Conservation (phyloP, 495 filamentous ascomycete species). For the Penicillium subrubescens region DNA sequence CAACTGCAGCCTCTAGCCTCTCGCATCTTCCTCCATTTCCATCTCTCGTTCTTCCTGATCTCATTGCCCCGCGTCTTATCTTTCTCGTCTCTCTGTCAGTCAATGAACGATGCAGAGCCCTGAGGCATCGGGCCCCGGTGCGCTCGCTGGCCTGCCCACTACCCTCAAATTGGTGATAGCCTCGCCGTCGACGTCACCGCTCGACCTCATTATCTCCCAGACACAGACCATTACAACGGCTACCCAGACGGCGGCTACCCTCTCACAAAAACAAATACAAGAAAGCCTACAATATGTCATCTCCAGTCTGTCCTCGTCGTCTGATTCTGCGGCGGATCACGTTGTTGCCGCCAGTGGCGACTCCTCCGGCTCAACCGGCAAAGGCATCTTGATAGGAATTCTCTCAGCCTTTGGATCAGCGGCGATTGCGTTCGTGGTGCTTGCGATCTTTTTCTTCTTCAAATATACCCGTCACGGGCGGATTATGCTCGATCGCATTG, state of each 20-base stretch:
- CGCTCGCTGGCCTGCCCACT: slow-evolving; percentile 42
- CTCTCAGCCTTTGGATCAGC: slow-evolving; percentile 96
- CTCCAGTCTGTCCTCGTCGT: slow-evolving; percentile 29
- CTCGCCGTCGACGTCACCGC: slow-evolving; percentile 38
- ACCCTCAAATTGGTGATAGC: slow-evolving; percentile 38
- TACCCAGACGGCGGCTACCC: slow-evolving; percentile 15
- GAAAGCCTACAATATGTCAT: slow-evolving; percentile 36
- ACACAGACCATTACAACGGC: slow-evolving; percentile 9
- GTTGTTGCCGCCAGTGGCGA: slow-evolving; percentile 40
- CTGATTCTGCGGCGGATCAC: slow-evolving; percentile 26
- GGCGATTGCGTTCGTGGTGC: slow-evolving; percentile 74
- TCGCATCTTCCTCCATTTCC: not conserved
- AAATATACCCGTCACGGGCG: slow-evolving; percentile 84
- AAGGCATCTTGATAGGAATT: slow-evolving; percentile 92
- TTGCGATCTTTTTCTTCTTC: slow-evolving; percentile 87
- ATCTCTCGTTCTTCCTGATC: slow-evolving; percentile 3
- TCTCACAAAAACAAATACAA: slow-evolving; percentile 33
- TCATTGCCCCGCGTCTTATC: slow-evolving; percentile 1
- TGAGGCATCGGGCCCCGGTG: slow-evolving; percentile 47
- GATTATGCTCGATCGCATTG: slow-evolving; percentile 92
- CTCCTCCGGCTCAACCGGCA: slow-evolving; percentile 57
- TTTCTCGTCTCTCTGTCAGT: slow-evolving; percentile 17
- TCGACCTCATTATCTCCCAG: slow-evolving; percentile 24
- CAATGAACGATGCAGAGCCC: slow-evolving; percentile 51
- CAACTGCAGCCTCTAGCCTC: not conserved